Evolutionary conservation across 2,329 filamentous ascomycete species (phyloP).

Genomic region (Magnaporthiopsis rhizophila): DNA sequence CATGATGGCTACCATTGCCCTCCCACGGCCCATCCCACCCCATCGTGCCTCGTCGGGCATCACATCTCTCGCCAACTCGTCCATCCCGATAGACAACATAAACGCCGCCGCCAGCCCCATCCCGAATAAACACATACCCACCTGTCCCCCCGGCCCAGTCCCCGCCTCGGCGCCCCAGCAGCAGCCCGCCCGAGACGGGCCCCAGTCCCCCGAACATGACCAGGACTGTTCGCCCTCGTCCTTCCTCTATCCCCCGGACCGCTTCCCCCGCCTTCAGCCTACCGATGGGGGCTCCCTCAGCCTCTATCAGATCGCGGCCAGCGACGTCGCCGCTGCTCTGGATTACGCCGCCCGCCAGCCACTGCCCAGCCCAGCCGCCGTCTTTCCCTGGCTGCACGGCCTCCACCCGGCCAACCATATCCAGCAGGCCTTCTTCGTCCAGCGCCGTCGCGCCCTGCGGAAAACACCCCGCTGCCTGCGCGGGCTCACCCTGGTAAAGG

Average conservation of each 20-base stretch:
- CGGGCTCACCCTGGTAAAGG: slow-evolving; percentile 79
- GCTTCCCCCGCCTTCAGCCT: slow-evolving; percentile 43
- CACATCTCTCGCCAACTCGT: slow-evolving; percentile 20
- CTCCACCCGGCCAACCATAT: slow-evolving; percentile 82
- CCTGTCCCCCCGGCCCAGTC: slow-evolving; percentile 73
- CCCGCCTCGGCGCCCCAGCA: slow-evolving; percentile 36
- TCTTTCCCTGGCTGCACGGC: slow-evolving; percentile 96
- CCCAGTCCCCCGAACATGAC: slow-evolving; percentile 49
- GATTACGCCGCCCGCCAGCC: slow-evolving; percentile 71
- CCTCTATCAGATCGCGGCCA: slow-evolving; percentile 66
- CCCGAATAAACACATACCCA: slow-evolving; percentile 86
- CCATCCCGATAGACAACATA: slow-evolving; percentile 28
- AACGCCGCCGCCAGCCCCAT: slow-evolving; percentile 34
- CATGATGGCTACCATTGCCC: slow-evolving; percentile 46
- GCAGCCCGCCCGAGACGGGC: slow-evolving; percentile 6
- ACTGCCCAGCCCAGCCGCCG: slow-evolving; percentile 72
- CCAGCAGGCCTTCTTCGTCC: slow-evolving; percentile 83
- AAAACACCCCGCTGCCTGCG: slow-evolving; percentile 70
- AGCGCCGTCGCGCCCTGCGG: slow-evolving; percentile 62
- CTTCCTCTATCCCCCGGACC: slow-evolving; percentile 65
- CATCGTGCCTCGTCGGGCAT: slow-evolving; percentile 24
- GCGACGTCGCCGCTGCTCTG: slow-evolving; percentile 62
- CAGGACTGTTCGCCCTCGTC: slow-evolving; percentile 53
- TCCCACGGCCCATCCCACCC: slow-evolving; percentile 27
- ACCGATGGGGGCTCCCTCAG: slow-evolving; percentile 35